These are phyloP conservation scores for Oxytropis ochrocephala DNA, from an alignment of 306 rosid genomes.

Conservation along the genomic window DNA sequence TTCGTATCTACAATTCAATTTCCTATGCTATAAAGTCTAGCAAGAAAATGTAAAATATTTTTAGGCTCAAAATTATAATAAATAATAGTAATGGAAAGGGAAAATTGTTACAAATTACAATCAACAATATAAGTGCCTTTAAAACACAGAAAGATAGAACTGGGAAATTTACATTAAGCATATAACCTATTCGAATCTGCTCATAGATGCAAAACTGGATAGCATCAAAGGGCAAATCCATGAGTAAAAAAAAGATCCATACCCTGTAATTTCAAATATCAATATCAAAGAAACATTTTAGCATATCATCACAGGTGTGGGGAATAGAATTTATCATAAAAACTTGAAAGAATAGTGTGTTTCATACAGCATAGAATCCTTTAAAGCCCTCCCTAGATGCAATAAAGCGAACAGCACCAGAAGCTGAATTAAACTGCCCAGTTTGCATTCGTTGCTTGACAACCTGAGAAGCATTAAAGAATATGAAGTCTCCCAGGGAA, in stretches of 20 bases:
- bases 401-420: slow-evolving; percentile 76
- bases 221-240: slow-evolving; percentile 94
- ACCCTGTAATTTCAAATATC: slow-evolving; percentile 53
- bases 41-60: background rate
- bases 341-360: background rate
- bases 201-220: slow-evolving; percentile 92
- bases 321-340: slow-evolving; percentile 2
- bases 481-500: slow-evolving; percentile 15
- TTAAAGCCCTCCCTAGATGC: slow-evolving; percentile 69
- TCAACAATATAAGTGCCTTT: background rate
- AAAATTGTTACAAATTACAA: background rate
- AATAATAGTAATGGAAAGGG: background rate
- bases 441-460: slow-evolving; percentile 99
- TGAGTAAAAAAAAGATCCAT: slow-evolving; percentile 73
- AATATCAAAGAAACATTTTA: slow-evolving; percentile 4
- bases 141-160: background rate
- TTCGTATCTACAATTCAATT: background rate
- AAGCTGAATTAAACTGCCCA: slow-evolving; percentile 80
- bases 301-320: background rate
- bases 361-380: slow-evolving; percentile 83
- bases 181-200: slow-evolving; percentile 91
- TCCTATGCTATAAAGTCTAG: background rate
- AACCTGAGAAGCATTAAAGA: slow-evolving; percentile 50
- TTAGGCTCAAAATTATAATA: background rate
- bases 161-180: slow-evolving; percentile 54